Base-by-base conservation (phyloP, 225 moss, liverwort and hornwort genomes). In the Bryoerythrophyllum caledonicum region DNA sequence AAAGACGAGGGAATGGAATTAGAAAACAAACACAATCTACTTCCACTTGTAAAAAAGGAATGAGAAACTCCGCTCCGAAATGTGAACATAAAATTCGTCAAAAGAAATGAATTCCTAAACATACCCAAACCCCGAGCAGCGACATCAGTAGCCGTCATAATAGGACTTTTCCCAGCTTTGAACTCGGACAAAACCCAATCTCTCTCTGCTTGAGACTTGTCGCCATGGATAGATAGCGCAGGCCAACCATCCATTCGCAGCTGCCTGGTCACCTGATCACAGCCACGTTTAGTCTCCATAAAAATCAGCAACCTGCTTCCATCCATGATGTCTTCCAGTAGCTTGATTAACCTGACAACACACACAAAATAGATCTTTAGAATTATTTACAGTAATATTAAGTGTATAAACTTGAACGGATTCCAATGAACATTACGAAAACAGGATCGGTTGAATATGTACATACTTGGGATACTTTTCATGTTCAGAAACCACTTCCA, bases 121-220 rank as follows among this genome's bases (percentile, higher is more conserved):
- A 87, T 93, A 93, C 93, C 93, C 91, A 93, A 79, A 90, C 93
- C 93, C 70, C 93, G 93, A 63, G 93, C 93, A 82, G 93, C 93
- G 63, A 93, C 93, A 81, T 93, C 93, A 76, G 93, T 93, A 74
- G 93, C 93, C 79, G 93, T 93, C 93, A 93, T 93, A 40, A 93
- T 93, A 61, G 93, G 93, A 74, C 93, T 93, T 78, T 91, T 93
- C 63, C 93, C 93, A 58, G 93, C 91, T 76, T 93, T 93, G 82
- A 93, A 93, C 74, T 93, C 93, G 32, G 93, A 85, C 83, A 93
- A 85, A 76, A 93, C 93, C 93, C 93, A 93, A 64, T 93, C 93
- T 70, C 93, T 82, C 68, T 93, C 93, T 40, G 91, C 91, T 78
- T 93, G 93, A 78, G 91, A 91, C 78, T 93, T 93, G 80, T 93